These are phyloP conservation scores for Cyberlindnera veronae DNA, from an alignment of 805 yeast genomes.

Conservation along the genomic window DNA sequence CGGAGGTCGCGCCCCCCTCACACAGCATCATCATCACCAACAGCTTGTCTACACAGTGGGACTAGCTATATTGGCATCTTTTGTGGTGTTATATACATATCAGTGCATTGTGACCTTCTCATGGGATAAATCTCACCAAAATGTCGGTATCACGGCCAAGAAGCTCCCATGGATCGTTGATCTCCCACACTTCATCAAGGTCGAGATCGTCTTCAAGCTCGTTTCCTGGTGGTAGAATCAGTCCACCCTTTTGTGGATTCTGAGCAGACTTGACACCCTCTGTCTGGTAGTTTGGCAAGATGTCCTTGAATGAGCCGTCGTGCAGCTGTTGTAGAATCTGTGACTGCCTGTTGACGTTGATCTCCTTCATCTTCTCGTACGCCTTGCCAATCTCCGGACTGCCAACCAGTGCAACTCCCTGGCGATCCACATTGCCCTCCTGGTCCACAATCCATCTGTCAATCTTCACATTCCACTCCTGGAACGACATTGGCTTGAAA, in stretches of 20 bases:
- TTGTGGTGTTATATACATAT: too few species aligned
- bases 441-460: conserved; percentile 25
- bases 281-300: conserved; percentile 18
- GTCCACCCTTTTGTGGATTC: conserved; percentile 7
- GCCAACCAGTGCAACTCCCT: conserved; percentile 9
- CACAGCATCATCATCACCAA: too few species aligned
- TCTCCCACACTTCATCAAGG: conserved; percentile 25
- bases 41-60: too few species aligned
- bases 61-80: too few species aligned
- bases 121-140: conserved; percentile 25
- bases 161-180: conserved; percentile 27
- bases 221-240: conserved; percentile 20
- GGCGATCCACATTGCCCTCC: conserved; percentile 14
- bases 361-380: conserved; percentile 12
- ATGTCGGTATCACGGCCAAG: conserved; percentile 23
- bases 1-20: too few species aligned
- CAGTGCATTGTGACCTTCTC: too few species aligned
- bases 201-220: conserved; percentile 23
- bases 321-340: conserved; percentile 21
- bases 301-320: conserved; percentile 16
- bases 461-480: conserved; percentile 32
- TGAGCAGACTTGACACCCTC: conserved; percentile 3
- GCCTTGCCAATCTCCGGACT: conserved; percentile 19
- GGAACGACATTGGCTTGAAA: conserved; percentile 47
- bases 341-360: conserved; percentile 19